Evolutionary conservation across 305 asterid species (phyloP).

Genomic region (Fraxinus sp.): DNA sequence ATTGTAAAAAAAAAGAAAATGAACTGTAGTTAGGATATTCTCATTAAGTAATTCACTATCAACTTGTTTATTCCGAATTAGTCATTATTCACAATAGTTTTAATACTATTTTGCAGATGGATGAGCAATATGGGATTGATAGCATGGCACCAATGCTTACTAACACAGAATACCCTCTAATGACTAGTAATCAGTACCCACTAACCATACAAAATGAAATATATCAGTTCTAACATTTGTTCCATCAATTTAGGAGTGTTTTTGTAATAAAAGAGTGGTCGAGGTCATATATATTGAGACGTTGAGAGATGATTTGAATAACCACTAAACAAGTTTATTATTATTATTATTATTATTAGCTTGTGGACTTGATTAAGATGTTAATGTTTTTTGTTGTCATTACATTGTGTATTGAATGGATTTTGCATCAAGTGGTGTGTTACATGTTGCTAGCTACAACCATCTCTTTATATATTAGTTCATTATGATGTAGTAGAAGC

Average conservation of each 20-base stretch:
- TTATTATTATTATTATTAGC: neutral
- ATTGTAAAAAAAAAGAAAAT: neutral
- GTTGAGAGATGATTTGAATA: neutral
- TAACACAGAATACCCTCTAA: constrained; percentile 46
- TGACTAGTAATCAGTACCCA: constrained; percentile 52
- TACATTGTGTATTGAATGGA: neutral
- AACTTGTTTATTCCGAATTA: neutral
- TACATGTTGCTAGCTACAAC: neutral
- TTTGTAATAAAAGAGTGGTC: neutral
- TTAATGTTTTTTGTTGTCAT: neutral
- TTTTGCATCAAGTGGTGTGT: neutral
- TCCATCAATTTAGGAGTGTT: neutral
- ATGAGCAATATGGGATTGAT: constrained; percentile 60
- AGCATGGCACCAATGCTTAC: constrained; percentile 53
- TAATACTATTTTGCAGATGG: constrained; percentile 49
- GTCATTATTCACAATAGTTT: neutral
- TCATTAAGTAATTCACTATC: neutral
- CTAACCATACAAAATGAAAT: constrained; percentile 60
- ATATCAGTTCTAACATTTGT: constrained; percentile 39
- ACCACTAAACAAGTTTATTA: neutral
- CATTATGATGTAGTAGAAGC: too few relatives aligned
- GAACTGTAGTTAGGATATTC: neutral
- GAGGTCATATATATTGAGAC: neutral
- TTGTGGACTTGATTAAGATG: neutral
- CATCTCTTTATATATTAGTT: too few relatives aligned